A percentile compares a stretch with the other conserved stretches of the same genome.
These are phyloP conservation scores for Laetiporus sulphureus DNA, from an alignment of 1,284 basidiomycete genomes.

Conservation along the genomic window DNA sequence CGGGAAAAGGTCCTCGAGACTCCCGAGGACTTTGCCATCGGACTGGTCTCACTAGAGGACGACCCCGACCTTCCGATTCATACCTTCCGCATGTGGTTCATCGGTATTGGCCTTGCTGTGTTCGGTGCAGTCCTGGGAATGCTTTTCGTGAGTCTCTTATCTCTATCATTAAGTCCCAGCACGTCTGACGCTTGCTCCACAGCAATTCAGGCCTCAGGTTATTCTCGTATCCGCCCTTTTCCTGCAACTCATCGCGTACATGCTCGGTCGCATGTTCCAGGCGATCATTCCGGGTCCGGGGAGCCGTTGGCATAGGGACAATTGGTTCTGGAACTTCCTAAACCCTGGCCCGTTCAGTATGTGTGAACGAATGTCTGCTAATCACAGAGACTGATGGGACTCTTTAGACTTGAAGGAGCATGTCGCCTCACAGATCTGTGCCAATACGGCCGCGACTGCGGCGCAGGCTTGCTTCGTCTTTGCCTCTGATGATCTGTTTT, in stretches of 20 bases:
- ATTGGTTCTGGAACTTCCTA: constrained; percentile 43
- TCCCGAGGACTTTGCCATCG: constrained; percentile 40
- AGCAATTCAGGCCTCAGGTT: constrained; percentile 43
- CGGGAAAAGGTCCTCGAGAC: constrained; percentile 39
- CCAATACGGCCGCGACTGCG: constrained; percentile 21
- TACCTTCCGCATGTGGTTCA: constrained; percentile 44
- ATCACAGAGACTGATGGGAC: neutral
- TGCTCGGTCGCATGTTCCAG: constrained; percentile 35
- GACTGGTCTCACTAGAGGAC: constrained; percentile 49
- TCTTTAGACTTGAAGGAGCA: constrained; percentile 52
- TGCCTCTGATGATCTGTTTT: constrained; percentile 29
- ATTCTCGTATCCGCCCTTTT: constrained; percentile 52
- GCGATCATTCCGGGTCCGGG: constrained; percentile 41
- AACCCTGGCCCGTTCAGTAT: constrained; percentile 51
- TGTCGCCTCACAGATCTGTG: constrained; percentile 53
- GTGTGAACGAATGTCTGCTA: constrained; percentile 13
- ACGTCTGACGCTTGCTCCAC: neutral
- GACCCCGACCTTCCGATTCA: constrained; percentile 46
- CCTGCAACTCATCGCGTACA: constrained; percentile 43
- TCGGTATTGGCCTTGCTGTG: constrained; percentile 41
- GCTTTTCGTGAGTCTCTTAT: constrained; percentile 38
- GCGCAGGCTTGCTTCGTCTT: constrained; percentile 22
- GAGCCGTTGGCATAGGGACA: constrained; percentile 32
- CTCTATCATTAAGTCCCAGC: constrained; percentile 3
- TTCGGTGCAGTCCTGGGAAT: constrained; percentile 53